These are phyloP conservation scores for Globisporangium mamillatum DNA, from an alignment of 352 stramenopile species.

Conservation along the genomic window DNA sequence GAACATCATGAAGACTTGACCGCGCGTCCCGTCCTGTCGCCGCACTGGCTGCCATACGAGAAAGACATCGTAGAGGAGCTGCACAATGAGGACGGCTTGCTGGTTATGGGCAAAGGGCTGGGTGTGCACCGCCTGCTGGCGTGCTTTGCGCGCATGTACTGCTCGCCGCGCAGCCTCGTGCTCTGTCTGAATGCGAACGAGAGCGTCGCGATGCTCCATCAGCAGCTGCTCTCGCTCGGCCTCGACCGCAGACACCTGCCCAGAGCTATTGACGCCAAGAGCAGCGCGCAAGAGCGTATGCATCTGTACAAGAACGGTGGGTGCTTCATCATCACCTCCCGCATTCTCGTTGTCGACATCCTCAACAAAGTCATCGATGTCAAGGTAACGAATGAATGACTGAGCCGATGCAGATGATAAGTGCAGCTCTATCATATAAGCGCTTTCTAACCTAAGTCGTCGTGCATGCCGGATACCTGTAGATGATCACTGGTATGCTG, in stretches of 20 bases:
- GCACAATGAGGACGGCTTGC: slow-evolving; percentile 83
- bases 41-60: slow-evolving; percentile 76
- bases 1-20: not conserved
- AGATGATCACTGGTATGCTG: slow-evolving; percentile 90
- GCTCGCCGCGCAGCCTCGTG: slow-evolving; percentile 72
- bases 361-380: slow-evolving; percentile 82
- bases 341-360: slow-evolving; percentile 97
- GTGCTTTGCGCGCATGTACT: slow-evolving; percentile 92
- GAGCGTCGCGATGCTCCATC: slow-evolving; percentile 65
- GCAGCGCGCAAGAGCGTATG: slow-evolving; percentile 62
- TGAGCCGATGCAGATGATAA: not conserved
- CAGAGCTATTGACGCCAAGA: slow-evolving; percentile 62
- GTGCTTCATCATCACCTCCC: slow-evolving; percentile 93
- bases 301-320: slow-evolving; percentile 92
- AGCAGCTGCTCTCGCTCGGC: slow-evolving; percentile 87
- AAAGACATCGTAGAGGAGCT: slow-evolving; percentile 68
- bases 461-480: not conserved
- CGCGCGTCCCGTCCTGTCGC: slow-evolving; percentile 19
- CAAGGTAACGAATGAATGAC: slow-evolving; percentile 16
- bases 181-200: slow-evolving; percentile 93
- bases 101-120: slow-evolving; percentile 92
- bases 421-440: not conserved
- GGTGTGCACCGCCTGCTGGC: slow-evolving; percentile 84
- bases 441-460: too few species aligned
- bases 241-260: slow-evolving; percentile 86